Evolutionary conservation across 352 stramenopile species (phyloP).

Genomic region (Globisporangium acanthophoron): DNA sequence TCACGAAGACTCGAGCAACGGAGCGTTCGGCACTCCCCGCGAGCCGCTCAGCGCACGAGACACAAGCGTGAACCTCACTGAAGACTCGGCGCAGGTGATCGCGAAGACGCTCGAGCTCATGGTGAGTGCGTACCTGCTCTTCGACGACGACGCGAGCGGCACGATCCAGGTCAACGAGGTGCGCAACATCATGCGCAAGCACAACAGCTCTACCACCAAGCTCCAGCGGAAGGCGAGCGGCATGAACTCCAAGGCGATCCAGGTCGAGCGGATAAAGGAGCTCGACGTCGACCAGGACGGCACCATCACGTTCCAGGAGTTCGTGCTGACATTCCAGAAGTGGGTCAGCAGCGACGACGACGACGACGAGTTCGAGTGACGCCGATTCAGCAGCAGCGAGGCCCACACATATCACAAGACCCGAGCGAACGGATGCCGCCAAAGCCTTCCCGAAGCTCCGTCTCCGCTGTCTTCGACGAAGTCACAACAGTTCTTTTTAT

Average conservation of each 20-base stretch:
- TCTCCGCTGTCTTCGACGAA: no score
- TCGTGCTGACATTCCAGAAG: constrained; percentile 84
- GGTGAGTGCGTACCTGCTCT: constrained; percentile 78
- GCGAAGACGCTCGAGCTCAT: constrained; percentile 79
- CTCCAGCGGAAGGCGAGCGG: constrained; percentile 53
- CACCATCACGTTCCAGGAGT: constrained; percentile 88
- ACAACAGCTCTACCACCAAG: constrained; percentile 29
- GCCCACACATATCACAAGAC: not conserved
- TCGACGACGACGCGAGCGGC: constrained; percentile 78
- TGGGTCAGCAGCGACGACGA: constrained; percentile 73
- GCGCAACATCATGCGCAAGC: constrained; percentile 53
- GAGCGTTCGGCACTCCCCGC: constrained; percentile 2
- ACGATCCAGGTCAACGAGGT: constrained; percentile 79
- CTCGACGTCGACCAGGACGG: constrained; percentile 84
- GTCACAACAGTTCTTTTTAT: no score
- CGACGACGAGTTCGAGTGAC: constrained; percentile 5
- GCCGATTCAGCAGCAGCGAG: no score
- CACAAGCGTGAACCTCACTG: constrained; percentile 12
- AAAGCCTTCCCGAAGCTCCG: no score
- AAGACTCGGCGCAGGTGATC: constrained; percentile 42
- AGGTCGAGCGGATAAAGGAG: constrained; percentile 80
- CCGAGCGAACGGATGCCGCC: no score
- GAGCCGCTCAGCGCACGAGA: constrained; percentile 12
- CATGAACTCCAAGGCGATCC: constrained; percentile 54
- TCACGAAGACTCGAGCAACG: not conserved